Percentiles rank a stretch among this genome's conserved stretches.
Evolutionary conservation across 2,329 filamentous ascomycete genomes (phyloP).

Genomic region (Sclerotinia sclerotiorum): DNA sequence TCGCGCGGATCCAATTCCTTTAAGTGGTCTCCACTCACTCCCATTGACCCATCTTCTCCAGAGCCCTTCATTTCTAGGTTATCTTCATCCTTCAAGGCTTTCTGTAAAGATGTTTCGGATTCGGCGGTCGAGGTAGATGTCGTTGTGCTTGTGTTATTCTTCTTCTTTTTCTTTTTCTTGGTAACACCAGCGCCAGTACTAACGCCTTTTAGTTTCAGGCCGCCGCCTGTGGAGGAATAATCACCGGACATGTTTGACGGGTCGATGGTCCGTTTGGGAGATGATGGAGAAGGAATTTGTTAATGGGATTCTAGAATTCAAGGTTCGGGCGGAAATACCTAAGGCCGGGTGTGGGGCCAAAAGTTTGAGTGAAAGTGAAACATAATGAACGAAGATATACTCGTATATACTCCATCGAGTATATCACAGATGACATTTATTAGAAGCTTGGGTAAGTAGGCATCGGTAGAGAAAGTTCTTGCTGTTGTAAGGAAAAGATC

Average conservation of each 20-base stretch:
- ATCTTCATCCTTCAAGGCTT: conserved; percentile 35
- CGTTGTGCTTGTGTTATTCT: conserved; percentile 39
- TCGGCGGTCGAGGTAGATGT: not conserved
- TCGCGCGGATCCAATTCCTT: conserved; percentile 40
- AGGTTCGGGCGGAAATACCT: not conserved
- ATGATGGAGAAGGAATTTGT: not conserved
- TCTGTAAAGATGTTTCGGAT: conserved; percentile 50
- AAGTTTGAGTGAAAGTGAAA: not conserved
- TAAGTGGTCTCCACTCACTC: conserved; percentile 30
- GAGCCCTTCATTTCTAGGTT: conserved; percentile 26
- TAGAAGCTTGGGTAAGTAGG: no score
- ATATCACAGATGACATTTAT: no score
- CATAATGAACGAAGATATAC: no score
- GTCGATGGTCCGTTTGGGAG: not conserved
- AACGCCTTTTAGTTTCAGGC: conserved; percentile 82
- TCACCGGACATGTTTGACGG: conserved; percentile 68
- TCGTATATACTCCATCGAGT: no score
- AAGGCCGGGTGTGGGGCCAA: not conserved
- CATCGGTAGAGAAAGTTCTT: no score
- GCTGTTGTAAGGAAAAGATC: not conserved
- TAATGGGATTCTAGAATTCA: not conserved
- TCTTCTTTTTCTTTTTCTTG: conserved; percentile 57
- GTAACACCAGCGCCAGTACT: conserved; percentile 63
- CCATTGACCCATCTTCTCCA: not conserved
- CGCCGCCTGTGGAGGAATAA: conserved; percentile 66